phyloP scores from a whole-genome alignment of 306 rosid genomes.

The Inga oerstediana region DNA sequence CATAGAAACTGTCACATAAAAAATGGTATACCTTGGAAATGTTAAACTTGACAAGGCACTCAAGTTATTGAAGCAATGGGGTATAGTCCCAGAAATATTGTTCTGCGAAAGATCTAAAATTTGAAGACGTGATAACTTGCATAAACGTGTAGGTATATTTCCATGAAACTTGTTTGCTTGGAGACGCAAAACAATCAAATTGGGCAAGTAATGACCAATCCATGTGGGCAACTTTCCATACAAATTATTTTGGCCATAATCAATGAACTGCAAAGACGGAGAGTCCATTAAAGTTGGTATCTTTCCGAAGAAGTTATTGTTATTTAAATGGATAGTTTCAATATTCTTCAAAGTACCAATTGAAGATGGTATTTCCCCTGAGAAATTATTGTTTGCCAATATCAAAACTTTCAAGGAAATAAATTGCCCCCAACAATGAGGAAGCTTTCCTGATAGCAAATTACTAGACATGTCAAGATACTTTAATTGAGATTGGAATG shows the following conservation, averaged over 20 bases:
- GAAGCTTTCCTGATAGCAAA: background rate
- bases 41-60: background rate
- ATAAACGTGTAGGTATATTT: background rate
- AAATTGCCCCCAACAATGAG: background rate
- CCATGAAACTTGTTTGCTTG: background rate
- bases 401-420: background rate
- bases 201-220: background rate
- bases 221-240: background rate
- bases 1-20: no score
- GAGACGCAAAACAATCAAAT: background rate
- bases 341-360: background rate
- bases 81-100: background rate
- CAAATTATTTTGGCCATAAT: background rate
- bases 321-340: background rate
- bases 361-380: background rate
- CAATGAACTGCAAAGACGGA: background rate
- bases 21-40: background rate
- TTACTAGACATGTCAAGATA: background rate
- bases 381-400: background rate
- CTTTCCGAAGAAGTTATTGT: background rate
- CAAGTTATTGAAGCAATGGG: background rate
- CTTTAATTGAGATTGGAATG: background rate
- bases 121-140: background rate
- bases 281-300: background rate
- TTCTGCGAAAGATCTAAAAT: background rate